Percentiles rank a stretch among this genome's conserved stretches.
Evolutionary conservation across 2,329 filamentous ascomycete genomes (phyloP).

Genomic region (Epichloe bromicola): DNA sequence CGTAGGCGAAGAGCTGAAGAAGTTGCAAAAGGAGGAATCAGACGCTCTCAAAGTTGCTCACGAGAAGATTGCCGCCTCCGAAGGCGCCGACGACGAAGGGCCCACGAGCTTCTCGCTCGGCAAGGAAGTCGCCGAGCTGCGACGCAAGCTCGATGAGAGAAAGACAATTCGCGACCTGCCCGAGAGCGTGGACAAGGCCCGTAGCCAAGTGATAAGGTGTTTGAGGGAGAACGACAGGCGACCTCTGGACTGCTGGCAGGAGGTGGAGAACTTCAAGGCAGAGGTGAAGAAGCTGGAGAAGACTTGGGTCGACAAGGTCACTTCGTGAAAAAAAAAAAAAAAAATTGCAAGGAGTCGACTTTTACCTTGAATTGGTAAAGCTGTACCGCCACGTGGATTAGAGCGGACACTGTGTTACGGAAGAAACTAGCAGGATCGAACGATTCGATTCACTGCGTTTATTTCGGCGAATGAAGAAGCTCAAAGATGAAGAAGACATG

Average conservation of each 20-base stretch:
- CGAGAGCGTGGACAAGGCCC: slow-evolving; percentile 58
- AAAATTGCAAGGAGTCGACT: too few relatives aligned
- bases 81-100: slow-evolving; percentile 19
- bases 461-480: neutral
- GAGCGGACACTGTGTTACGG: neutral
- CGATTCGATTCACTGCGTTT: neutral
- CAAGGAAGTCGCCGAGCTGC: slow-evolving; percentile 46
- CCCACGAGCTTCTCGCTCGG: slow-evolving; percentile 36
- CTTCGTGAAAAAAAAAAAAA: slow-evolving; percentile 18
- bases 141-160: slow-evolving; percentile 44
- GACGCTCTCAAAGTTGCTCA: slow-evolving; percentile 56
- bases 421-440: neutral
- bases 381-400: neutral
- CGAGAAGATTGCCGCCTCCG: slow-evolving; percentile 43
- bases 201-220: slow-evolving; percentile 65
- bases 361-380: neutral
- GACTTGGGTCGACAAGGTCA: slow-evolving; percentile 74
- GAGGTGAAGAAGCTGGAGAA: slow-evolving; percentile 80
- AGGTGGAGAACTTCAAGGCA: slow-evolving; percentile 81
- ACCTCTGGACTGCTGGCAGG: slow-evolving; percentile 87
- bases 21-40: slow-evolving; percentile 58
- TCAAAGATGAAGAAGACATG: too few relatives aligned
- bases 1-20: slow-evolving; percentile 73
- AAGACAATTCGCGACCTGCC: slow-evolving; percentile 58
- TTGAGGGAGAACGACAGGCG: slow-evolving; percentile 72